Evolutionary conservation across 257 asterid genomes (phyloP), one percentile per base, ranked within the genome.

Genomic region (Mentha longifolia): DNA sequence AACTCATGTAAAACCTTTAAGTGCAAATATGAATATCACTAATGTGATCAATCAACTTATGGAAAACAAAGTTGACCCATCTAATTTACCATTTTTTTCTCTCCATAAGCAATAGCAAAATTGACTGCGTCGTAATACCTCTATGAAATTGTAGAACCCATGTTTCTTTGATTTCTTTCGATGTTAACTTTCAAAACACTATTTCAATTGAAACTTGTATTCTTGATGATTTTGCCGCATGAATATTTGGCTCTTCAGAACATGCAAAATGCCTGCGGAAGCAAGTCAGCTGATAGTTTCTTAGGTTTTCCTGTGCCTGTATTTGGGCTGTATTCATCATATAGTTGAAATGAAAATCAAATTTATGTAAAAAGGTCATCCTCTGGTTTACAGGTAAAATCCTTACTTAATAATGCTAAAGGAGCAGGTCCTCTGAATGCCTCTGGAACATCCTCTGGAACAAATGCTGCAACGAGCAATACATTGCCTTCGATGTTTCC

Each of bases 401-500:
- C 99, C 35, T 80, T 95, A 83, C 82, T 95, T 59, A 89, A 78
- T 78, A 92, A 84, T 85, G 94, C 97, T 62, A 92, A 87, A 81
- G 87, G 87, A 68, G 95, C 88, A 19, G 94, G 93, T 80, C 85
- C 96, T 7, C 76, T 92, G 76, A 84, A 74, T 82, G 84, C 80
- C 41, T 80, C 95, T 55, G 97, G 90, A 71, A 70, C 92, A 67
- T 80, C 95, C 64, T 75, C 93, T 33, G 84, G 86, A 75, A 43
- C 92, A 68, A 88, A 82, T 84, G 81, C 87, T 30, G 84, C 87
- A 50, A 71, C 88, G 55, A 86, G 80, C 79, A 95, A 86, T 85
- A 74, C 96, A 47, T 71, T 95, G 81, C 98, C 99, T 72, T 92
- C 99, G 33, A 92, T 92, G 96, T 95, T 95, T 83, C 91, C 98